Base-by-base conservation (phyloP, 768 basidiomycete species). In the Amanita polypyramis region DNA sequence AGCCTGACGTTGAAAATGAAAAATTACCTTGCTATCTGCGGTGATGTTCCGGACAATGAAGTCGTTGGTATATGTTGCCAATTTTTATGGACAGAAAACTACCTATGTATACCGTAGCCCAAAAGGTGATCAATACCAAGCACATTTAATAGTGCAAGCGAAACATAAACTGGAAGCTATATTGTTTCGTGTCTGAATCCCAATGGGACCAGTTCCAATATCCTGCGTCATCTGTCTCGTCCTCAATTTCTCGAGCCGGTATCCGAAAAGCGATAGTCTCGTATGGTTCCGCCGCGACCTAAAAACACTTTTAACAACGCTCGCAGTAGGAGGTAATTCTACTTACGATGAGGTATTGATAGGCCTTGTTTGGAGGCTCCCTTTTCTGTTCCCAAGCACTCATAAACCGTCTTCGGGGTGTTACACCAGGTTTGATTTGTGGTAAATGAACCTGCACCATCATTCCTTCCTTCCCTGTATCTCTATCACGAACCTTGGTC, bases 181-280 rank as follows among this genome's bases (percentile, higher is more conserved):
- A 95, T 66, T 96, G 92, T 67, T 97, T 97, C 44, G 93, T 95
- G 62, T 99, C 95, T n/a, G 88, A 81, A 62, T 98, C 96, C 96
- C 95, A 98, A 60, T 97, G 89, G 34, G 94, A 94, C 96, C 96
- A 99, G 57, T 89, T 90, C 86, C 87, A 92, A 55, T 83, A 88
- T 12, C 84, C 83, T 23, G 85, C 86, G 56, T 94, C 91, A 51
- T 91, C 85, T 39, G 87, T 78, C 59, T 92, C 91, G 57, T 95
- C 91, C 65, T 98, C 94, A 52, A 99, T 94, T 66, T 98, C 94
- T 43, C 90, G 80, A 20, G 96, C 88, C 39, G 95, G 96, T 59
- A 99, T 92, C 14, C 94, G 89, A 74, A 98, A 98, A n/a, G 93
- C 91, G 56, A 99, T 92, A 3, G 94, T 97, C 67, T 99, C 96